A percentile compares a stretch with the other conserved stretches of the same genome.
phyloP scores from a whole-genome alignment of 441 rosid genomes.

The Aleurites moluccanus region DNA sequence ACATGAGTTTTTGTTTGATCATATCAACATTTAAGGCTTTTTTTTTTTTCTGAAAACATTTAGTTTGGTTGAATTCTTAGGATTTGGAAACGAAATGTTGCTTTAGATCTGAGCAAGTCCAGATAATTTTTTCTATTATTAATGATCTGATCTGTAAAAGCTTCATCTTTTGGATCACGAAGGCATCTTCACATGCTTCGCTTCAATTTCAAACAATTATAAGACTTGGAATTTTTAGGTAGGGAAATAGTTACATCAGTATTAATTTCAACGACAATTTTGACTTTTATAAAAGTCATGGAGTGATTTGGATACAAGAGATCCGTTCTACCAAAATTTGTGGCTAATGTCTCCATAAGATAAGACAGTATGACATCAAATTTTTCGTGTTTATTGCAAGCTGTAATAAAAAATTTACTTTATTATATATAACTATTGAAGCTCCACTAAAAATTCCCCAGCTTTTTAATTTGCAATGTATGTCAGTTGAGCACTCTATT shows the following conservation, averaged over 20 bases:
- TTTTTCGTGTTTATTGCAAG: neutral
- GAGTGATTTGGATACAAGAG: too few relatives aligned
- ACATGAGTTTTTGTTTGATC: constrained; percentile 12
- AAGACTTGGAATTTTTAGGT: too few relatives aligned
- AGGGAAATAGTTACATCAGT: too few relatives aligned
- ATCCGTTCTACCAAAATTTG: neutral
- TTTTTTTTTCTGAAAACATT: too few relatives aligned
- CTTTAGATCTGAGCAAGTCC: constrained; percentile 23
- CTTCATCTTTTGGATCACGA: neutral
- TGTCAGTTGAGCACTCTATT: too few relatives aligned
- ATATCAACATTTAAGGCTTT: neutral
- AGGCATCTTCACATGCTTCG: constrained; percentile 31
- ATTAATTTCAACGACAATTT: too few relatives aligned
- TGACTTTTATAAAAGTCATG: too few relatives aligned
- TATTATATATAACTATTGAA: too few relatives aligned
- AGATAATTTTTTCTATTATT: neutral
- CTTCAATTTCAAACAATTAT: neutral
- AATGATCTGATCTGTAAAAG: constrained; percentile 21
- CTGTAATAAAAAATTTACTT: too few relatives aligned
- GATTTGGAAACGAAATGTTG: constrained; percentile 18
- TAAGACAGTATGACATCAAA: neutral
- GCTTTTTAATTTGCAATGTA: neutral
- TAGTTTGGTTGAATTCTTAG: neutral
- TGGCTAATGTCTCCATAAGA: neutral
- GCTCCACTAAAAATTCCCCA: neutral